Evolutionary conservation across 2,329 filamentous ascomycete genomes (phyloP).

Genomic region (Aspergillus eucalypticola): DNA sequence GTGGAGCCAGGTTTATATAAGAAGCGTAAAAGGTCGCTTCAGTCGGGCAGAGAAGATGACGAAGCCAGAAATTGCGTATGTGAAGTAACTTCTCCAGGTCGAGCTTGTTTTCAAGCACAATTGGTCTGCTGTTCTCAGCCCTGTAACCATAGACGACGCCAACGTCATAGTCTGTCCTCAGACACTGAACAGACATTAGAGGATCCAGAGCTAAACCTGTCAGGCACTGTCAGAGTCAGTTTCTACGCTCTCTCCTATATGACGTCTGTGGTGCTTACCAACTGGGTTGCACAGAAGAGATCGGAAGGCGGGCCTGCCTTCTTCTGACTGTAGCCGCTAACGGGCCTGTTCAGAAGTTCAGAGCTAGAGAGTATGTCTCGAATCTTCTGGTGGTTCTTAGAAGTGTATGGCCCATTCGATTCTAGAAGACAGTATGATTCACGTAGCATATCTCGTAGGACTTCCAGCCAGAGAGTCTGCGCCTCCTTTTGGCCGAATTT

Average conservation of each 20-base stretch:
- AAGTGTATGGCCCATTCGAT: neutral
- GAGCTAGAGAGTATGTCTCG: slow-evolving; percentile 18
- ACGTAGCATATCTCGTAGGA: slow-evolving; percentile 32
- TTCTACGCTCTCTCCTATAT: neutral
- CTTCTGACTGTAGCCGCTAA: slow-evolving; percentile 17
- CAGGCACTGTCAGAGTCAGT: slow-evolving; percentile 25
- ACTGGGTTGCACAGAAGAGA: slow-evolving; percentile 31
- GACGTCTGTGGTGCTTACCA: slow-evolving; percentile 23
- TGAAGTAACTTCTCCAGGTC: slow-evolving; percentile 37
- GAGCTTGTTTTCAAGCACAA: slow-evolving; percentile 23
- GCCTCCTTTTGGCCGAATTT: slow-evolving; percentile 24
- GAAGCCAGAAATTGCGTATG: slow-evolving; percentile 46
- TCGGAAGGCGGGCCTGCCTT: slow-evolving; percentile 18
- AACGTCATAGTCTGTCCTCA: slow-evolving; percentile 36
- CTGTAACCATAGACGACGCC: slow-evolving; percentile 30
- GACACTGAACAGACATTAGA: slow-evolving; percentile 23
- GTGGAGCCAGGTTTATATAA: slow-evolving; percentile 21
- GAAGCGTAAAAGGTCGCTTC: slow-evolving; percentile 31
- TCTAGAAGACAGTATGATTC: slow-evolving; percentile 20
- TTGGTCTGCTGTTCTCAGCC: slow-evolving; percentile 1
- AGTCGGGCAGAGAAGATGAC: slow-evolving; percentile 35
- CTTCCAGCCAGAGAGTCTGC: slow-evolving; percentile 34
- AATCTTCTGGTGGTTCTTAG: slow-evolving; percentile 28
- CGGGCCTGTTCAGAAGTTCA: slow-evolving; percentile 28
- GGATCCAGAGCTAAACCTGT: slow-evolving; percentile 38